Conservation (phyloP, 176 grass and related monocot genomes). For the Hordeum marinum region DNA sequence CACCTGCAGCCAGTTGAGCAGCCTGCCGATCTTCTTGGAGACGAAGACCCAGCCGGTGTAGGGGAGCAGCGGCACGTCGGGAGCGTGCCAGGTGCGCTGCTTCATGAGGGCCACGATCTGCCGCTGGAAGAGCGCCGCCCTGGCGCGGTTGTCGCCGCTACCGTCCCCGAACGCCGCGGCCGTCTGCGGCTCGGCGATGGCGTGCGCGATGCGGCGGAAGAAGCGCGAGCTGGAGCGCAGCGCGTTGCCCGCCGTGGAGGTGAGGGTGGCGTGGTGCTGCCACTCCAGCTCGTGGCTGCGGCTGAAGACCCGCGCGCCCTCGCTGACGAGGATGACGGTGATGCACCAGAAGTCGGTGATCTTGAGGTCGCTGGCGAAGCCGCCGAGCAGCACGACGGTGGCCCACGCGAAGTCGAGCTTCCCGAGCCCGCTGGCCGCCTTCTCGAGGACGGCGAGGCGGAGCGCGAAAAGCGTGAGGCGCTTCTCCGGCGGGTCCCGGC, state of each 20-base stretch:
- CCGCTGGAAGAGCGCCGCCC: conserved; percentile 20
- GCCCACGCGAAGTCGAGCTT: conserved; percentile 61
- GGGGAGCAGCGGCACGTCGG: conserved; percentile 46
- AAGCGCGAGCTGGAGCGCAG: conserved; percentile 39
- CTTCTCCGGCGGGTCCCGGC: conserved; percentile 42
- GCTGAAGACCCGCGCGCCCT: conserved; percentile 12
- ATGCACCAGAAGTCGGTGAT: conserved; percentile 62
- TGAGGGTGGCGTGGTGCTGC: conserved; percentile 44
- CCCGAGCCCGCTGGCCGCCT: conserved; percentile 44
- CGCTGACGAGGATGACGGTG: conserved; percentile 53
- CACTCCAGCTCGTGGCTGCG: conserved; percentile 79
- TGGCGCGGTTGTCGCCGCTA: neutral
- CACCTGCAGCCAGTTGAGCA: conserved; percentile 49
- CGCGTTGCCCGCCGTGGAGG: conserved; percentile 20
- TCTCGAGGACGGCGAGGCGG: conserved; percentile 56
- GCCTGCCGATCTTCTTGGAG: conserved; percentile 37
- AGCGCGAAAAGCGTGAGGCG: conserved; percentile 55
- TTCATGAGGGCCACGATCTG: conserved; percentile 26
- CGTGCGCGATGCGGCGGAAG: conserved; percentile 15
- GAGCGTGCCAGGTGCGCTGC: conserved; percentile 39
- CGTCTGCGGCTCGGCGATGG: neutral
- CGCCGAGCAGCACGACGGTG: conserved; percentile 58
- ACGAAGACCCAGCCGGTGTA: conserved; percentile 55
- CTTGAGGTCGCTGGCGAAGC: conserved; percentile 27
- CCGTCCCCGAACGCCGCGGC: neutral